Conservation (phyloP, 2,329 filamentous ascomycete genomes). For the Scedosporium dehoogii region DNA sequence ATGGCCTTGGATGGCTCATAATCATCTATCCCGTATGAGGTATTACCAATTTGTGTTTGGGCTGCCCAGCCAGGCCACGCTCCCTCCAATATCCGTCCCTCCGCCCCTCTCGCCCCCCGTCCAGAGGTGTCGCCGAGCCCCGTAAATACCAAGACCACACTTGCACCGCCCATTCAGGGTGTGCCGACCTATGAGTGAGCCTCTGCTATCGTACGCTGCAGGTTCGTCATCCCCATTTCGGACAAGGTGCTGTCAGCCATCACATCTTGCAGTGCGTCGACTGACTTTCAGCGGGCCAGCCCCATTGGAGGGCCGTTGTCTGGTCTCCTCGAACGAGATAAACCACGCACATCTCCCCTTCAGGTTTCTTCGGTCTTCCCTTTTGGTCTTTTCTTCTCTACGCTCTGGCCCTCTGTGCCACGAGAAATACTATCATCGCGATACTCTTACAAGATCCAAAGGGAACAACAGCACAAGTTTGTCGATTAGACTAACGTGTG, state of each 20-base stretch:
- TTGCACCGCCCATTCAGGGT: not conserved
- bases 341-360: slow-evolving; percentile 1
- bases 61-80: not conserved
- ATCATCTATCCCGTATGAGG: not conserved
- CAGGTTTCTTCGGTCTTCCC: not conserved
- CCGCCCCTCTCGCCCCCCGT: not conserved
- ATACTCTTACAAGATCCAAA: not conserved
- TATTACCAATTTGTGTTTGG: slow-evolving; percentile 5
- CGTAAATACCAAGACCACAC: not conserved
- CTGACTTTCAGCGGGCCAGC: not conserved
- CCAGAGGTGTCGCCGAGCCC: not conserved
- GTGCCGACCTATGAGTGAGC: not conserved
- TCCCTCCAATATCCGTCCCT: too few species aligned
- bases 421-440: slow-evolving; percentile 1
- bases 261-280: slow-evolving; percentile 2
- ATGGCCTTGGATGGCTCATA: not conserved
- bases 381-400: slow-evolving; percentile 4
- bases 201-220: not conserved
- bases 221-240: slow-evolving; percentile 2
- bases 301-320: not conserved
- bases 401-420: slow-evolving; percentile 2
- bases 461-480: not conserved
- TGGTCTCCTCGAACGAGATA: slow-evolving; percentile 6
- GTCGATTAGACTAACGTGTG: not conserved
- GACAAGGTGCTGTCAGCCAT: slow-evolving; percentile 3